These are phyloP conservation scores for Pelargonium australe DNA, from an alignment of 441 rosid genomes.

Conservation along the genomic window DNA sequence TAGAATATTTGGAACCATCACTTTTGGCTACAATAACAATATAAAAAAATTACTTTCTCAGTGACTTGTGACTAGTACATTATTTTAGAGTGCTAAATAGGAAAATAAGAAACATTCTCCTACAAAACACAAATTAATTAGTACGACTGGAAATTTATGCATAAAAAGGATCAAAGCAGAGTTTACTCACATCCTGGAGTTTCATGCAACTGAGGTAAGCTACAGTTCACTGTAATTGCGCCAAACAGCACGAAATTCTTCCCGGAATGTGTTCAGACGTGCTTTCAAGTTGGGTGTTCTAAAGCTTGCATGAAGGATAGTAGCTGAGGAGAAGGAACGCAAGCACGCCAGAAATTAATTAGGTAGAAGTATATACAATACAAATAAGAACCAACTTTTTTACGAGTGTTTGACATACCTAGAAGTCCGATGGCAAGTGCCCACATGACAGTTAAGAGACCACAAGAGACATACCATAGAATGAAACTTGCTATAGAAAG, in stretches of 20 bases:
- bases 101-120: constrained; percentile 1
- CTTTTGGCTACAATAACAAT: not conserved
- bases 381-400: constrained; percentile 3
- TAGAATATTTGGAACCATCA: not conserved
- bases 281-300: constrained; percentile 97
- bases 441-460: constrained; percentile 73
- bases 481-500: constrained; percentile 51
- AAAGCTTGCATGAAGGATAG: constrained; percentile 82
- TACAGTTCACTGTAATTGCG: constrained; percentile 94
- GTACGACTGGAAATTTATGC: no score
- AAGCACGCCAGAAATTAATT: not conserved
- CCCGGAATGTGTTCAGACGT: constrained; percentile 87
- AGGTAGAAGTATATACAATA: constrained; percentile 9
- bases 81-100: not conserved
- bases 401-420: constrained; percentile 39
- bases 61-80: not conserved
- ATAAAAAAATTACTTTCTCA: not conserved
- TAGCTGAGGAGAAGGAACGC: constrained; percentile 36
- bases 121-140: not conserved
- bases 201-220: constrained; percentile 12
- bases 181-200: constrained; percentile 28
- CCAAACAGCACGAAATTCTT: constrained; percentile 97
- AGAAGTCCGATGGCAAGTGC: constrained; percentile 76
- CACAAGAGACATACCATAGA: constrained; percentile 84
- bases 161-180: constrained; percentile 2